Evolutionary conservation across 2,329 filamentous ascomycete genomes (phyloP), one percentile per base, ranked within the genome.

Genomic region (Coniella vitis): DNA sequence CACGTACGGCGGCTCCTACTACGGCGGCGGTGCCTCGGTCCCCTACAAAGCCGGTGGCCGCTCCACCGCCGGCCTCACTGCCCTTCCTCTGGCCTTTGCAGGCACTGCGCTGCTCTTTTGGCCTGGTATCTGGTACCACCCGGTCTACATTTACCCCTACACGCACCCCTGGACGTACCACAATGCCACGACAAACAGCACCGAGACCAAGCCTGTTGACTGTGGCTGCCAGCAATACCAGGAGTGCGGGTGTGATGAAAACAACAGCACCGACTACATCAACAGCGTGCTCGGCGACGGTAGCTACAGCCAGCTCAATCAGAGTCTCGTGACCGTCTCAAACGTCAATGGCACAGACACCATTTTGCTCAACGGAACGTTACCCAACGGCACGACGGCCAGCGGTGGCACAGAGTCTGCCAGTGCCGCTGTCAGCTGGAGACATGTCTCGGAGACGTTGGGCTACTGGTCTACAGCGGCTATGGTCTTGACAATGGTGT

Each of bases 311-410:
- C 66, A 61, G 3, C 68, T 86, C 45, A 83, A 89, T 67, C 73
- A 79, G 57, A 73, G 71, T 0, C 56, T 88, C 2, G 74, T 87
- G 49, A 75, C 71, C 12, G 75, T 90, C 1, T 78, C 75, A 2
- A 66, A 73, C 46, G 74, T 84, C 53, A 83, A 87, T 48, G 80
- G 80, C 43, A 84, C 75, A 1, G 67, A 67, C 54, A 83, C 78
- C 1, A 75, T 93, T 34, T 70, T 87, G 25, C 68, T 91, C 61
- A 89, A 90, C 62, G 87, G 87, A n/a, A 86, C 84, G 0, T 68
- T 91, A 3, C 78, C 82, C 25, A 84, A 86, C 56, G 80, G 79
- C 42, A 86, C 83, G 1, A 83, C 79, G 0, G 71, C 74, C 1
- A 52, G 69, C 3, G 71, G 70, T 12, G 74, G 70, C 21, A 66